phyloP scores from a whole-genome alignment of 192 early-diverging fungal species.

The Mortierella claussenii region DNA sequence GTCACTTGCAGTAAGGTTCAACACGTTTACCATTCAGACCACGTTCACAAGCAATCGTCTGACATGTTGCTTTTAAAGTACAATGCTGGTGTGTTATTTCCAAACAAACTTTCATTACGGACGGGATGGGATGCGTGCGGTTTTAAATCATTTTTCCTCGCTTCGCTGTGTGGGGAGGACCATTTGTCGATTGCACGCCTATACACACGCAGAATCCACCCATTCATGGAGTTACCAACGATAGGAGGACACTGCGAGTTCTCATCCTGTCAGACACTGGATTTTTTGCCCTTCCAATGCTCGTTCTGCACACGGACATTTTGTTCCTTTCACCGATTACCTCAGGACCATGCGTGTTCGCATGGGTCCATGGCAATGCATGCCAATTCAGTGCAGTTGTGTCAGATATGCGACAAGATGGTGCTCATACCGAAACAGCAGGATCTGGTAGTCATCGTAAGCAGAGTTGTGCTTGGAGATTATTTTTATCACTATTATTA shows the following conservation, averaged over 20 bases:
- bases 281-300: slow-evolving; percentile 42
- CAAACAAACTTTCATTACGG: no score
- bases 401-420: slow-evolving; percentile 20
- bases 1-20: no score
- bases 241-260: slow-evolving; percentile 27
- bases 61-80: no score
- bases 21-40: no score
- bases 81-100: no score
- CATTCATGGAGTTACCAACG: slow-evolving; percentile 41
- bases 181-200: no score
- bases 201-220: no score
- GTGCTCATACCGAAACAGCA: slow-evolving; percentile 17
- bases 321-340: slow-evolving; percentile 32
- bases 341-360: slow-evolving; percentile 18
- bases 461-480: neutral
- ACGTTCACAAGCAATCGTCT: no score
- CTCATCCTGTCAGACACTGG: slow-evolving; percentile 24
- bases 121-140: no score
- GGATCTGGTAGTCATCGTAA: slow-evolving; percentile 18
- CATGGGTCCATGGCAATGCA: slow-evolving; percentile 17
- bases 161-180: no score
- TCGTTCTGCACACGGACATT: slow-evolving; percentile 18
- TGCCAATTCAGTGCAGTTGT: slow-evolving; percentile 38
- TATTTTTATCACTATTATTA: neutral
- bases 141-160: no score